These are phyloP conservation scores for Acanthamoeba pearcei DNA, from an alignment of 208 protist genomes.

Conservation along the genomic window DNA sequence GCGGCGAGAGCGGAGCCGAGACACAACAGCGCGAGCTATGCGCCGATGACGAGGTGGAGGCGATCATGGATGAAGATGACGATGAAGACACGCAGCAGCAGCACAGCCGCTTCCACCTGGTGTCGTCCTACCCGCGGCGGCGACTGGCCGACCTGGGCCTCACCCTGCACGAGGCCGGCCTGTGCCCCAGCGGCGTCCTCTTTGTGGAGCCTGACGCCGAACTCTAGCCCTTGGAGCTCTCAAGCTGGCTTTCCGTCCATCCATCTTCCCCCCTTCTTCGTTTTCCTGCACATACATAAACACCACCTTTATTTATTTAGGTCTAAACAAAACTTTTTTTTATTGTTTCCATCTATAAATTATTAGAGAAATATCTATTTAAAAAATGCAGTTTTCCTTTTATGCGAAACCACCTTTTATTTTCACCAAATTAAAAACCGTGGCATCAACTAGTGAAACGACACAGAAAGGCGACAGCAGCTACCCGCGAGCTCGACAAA, in stretches of 20 bases:
- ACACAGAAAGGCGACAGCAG: too few relatives aligned
- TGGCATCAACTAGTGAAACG: too few relatives aligned
- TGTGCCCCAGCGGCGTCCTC: slow-evolving; percentile 43
- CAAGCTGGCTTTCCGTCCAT: background rate
- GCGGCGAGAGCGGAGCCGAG: background rate
- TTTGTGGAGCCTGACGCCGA: background rate
- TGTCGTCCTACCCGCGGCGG: background rate
- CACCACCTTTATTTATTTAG: too few relatives aligned
- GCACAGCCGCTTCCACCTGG: slow-evolving; percentile 4
- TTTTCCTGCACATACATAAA: too few relatives aligned
- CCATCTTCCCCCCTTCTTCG: too few relatives aligned
- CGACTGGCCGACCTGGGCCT: background rate
- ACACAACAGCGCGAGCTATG: background rate
- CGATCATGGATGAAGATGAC: background rate
- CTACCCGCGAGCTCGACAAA: too few relatives aligned
- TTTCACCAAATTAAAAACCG: too few relatives aligned
- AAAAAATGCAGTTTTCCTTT: too few relatives aligned
- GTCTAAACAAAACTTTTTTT: too few relatives aligned
- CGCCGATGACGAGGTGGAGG: background rate
- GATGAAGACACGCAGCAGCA: background rate
- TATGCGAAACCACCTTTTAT: too few relatives aligned
- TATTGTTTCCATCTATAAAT: too few relatives aligned
- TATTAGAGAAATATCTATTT: too few relatives aligned
- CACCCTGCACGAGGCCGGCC: background rate
- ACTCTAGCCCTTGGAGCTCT: background rate